phyloP scores from a whole-genome alignment of 2,329 filamentous ascomycete species.

The Sporothrix euskadiensis region DNA sequence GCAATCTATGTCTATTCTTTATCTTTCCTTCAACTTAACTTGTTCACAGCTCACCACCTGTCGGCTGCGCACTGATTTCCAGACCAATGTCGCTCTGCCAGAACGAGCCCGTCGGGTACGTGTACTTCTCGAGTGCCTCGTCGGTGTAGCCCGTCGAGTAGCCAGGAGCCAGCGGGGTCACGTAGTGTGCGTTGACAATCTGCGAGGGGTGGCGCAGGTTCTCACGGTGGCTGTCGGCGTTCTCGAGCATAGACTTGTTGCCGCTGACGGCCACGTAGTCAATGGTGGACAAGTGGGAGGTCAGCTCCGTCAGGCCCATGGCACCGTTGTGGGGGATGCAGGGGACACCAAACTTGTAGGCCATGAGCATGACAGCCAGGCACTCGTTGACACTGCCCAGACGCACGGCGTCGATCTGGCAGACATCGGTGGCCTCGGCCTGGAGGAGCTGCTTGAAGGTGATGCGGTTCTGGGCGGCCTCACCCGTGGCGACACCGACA shows the following conservation, averaged over 20 bases:
- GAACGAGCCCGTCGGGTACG: conserved; percentile 23
- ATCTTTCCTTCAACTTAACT: neutral
- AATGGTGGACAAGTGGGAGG: conserved; percentile 86
- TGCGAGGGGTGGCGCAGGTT: conserved; percentile 81
- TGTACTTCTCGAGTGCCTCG: conserved; percentile 26
- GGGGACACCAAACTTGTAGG: conserved; percentile 74
- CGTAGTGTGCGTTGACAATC: conserved; percentile 83
- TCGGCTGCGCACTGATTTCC: conserved; percentile 24
- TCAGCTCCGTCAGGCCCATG: conserved; percentile 90
- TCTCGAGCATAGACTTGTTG: conserved; percentile 80
- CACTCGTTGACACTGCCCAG: conserved; percentile 91
- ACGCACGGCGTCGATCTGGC: conserved; percentile 87
- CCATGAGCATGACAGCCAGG: conserved; percentile 81
- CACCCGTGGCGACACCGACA: conserved; percentile 85
- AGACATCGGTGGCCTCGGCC: conserved; percentile 78
- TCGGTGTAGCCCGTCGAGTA: conserved; percentile 49
- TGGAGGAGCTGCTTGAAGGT: conserved; percentile 90
- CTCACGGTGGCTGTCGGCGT: conserved; percentile 91
- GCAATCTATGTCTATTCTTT: conserved; percentile 7
- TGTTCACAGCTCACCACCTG: conserved; percentile 22
- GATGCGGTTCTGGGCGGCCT: conserved; percentile 94
- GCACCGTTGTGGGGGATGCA: conserved; percentile 88
- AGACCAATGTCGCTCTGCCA: conserved; percentile 24
- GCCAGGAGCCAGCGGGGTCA: conserved; percentile 76
- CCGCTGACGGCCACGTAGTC: conserved; percentile 87